A percentile compares a stretch with the other conserved stretches of the same genome.
phyloP scores from a whole-genome alignment of 2,329 filamentous ascomycete species.

The Claviceps sp. region DNA sequence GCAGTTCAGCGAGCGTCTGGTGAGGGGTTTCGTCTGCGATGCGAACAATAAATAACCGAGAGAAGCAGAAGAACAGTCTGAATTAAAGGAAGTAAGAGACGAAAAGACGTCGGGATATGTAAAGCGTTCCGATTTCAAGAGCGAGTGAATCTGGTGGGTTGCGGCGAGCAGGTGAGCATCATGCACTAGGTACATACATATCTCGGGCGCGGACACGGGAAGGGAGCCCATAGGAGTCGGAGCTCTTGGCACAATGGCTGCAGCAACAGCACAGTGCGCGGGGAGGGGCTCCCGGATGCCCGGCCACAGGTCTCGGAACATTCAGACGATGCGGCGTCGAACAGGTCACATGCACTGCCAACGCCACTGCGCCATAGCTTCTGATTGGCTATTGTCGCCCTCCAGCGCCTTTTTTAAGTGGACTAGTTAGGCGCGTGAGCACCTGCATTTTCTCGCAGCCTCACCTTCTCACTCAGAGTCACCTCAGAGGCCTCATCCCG shows the following conservation, averaged over 20 bases:
- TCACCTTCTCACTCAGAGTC: not conserved
- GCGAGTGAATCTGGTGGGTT: not conserved
- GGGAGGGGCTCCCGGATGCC: too few species aligned
- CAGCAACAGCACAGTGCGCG: too few species aligned
- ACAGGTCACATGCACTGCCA: too few species aligned
- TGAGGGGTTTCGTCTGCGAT: not conserved
- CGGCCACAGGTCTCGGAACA: too few species aligned
- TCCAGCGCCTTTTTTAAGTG: not conserved
- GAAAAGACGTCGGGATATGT: too few species aligned
- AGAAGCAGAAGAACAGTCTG: not conserved
- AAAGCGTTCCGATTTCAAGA: too few species aligned
- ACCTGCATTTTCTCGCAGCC: constrained; percentile 1
- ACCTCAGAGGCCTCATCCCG: not conserved
- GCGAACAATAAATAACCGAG: not conserved
- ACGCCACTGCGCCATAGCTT: too few species aligned
- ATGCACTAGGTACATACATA: not conserved
- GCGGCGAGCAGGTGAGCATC: not conserved
- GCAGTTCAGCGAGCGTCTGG: not conserved
- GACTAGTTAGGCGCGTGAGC: constrained; percentile 7
- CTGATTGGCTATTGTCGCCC: constrained; percentile 4
- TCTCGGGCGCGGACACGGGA: too few species aligned
- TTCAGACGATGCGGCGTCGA: too few species aligned
- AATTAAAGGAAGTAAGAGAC: too few species aligned
- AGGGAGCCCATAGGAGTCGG: not conserved
- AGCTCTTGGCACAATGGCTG: not conserved